These are phyloP conservation scores for Coemansia asiatica DNA, from an alignment of 192 early-diverging fungal genomes.

Conservation along the genomic window DNA sequence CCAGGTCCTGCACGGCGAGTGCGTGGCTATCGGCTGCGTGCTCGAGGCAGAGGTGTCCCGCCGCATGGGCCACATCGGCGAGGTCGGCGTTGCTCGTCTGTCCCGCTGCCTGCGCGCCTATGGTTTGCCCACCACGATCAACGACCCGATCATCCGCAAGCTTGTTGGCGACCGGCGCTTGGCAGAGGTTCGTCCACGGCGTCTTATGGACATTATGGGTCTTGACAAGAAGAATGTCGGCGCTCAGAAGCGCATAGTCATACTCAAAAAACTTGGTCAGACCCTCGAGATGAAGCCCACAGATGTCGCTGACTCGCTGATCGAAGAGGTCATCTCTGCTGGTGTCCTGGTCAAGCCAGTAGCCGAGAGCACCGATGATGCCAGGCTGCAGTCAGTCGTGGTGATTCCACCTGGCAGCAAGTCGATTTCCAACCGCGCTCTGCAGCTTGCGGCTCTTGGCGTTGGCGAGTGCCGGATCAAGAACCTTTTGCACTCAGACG, in stretches of 20 bases:
- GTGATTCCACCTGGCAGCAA: slow-evolving; percentile 88
- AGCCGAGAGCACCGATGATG: slow-evolving; percentile 19
- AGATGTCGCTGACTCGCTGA: slow-evolving; percentile 79
- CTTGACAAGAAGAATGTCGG: slow-evolving; percentile 98
- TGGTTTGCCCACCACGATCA: slow-evolving; percentile 80
- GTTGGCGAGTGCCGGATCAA: slow-evolving; percentile 75
- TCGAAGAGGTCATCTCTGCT: slow-evolving; percentile 78
- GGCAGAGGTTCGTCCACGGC: slow-evolving; percentile 68
- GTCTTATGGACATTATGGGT: slow-evolving; percentile 84
- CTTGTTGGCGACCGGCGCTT: slow-evolving; percentile 64
- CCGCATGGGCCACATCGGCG: slow-evolving; percentile 80
- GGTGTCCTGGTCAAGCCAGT: slow-evolving; percentile 70
- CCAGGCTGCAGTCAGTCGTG: slow-evolving; percentile 17
- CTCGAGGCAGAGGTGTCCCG: slow-evolving; percentile 93
- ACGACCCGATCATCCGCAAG: slow-evolving; percentile 73
- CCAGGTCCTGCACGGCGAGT: slow-evolving; percentile 93
- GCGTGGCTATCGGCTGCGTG: slow-evolving; percentile 92
- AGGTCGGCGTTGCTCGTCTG: slow-evolving; percentile 84
- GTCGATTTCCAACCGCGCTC: slow-evolving; percentile 95
- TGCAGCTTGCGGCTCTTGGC: slow-evolving; percentile 88
- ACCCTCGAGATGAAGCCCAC: slow-evolving; percentile 82
- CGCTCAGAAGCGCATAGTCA: slow-evolving; percentile 84
- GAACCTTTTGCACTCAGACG: slow-evolving; percentile 93
- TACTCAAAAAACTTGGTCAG: slow-evolving; percentile 81
- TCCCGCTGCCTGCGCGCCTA: slow-evolving; percentile 81